Conservation (phyloP, 768 basidiomycete genomes). For the Mycena pura region DNA sequence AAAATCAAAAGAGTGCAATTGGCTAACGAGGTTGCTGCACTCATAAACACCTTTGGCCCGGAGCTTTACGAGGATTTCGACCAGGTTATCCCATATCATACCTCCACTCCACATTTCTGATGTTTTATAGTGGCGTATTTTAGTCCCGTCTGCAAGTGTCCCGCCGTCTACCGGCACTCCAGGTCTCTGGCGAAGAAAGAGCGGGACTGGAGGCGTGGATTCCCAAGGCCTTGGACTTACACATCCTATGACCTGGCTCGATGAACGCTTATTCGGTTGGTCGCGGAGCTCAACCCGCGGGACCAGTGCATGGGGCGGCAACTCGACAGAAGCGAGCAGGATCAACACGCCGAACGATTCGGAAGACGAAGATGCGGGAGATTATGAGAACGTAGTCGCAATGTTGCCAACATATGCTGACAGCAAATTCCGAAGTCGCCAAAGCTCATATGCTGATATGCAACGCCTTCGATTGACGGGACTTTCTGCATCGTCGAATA, state of each 20-base stretch:
- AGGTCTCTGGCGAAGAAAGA: constrained; percentile 82
- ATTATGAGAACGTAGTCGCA: constrained; percentile 88
- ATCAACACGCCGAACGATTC: constrained; percentile 76
- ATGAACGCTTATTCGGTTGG: constrained; percentile 94
- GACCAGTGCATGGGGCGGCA: constrained; percentile 85
- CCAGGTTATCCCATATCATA: constrained; percentile 50
- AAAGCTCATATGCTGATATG: constrained; percentile 83
- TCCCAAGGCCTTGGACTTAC: constrained; percentile 83
- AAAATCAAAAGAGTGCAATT: constrained; percentile 75
- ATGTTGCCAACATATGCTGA: constrained; percentile 63
- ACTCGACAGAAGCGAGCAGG: constrained; percentile 59
- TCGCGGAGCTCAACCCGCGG: constrained; percentile 77
- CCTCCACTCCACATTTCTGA: constrained; percentile 1
- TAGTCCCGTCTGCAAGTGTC: constrained; percentile 81
- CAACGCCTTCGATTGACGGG: constrained; percentile 61
- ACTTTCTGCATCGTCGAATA: constrained; percentile 21
- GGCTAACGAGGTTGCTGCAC: constrained; percentile 81
- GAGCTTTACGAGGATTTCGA: constrained; percentile 88
- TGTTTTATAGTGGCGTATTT: constrained; percentile 71
- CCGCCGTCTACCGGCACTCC: constrained; percentile 79
- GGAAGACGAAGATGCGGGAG: constrained; percentile 88
- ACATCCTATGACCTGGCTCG: constrained; percentile 94
- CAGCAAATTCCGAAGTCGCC: constrained; percentile 63
- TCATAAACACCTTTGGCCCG: constrained; percentile 89
- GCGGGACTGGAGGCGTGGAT: constrained; percentile 78